Evolutionary conservation across 495 filamentous ascomycete genomes (phyloP).

Genomic region (Lindgomyces ingoldianus): DNA sequence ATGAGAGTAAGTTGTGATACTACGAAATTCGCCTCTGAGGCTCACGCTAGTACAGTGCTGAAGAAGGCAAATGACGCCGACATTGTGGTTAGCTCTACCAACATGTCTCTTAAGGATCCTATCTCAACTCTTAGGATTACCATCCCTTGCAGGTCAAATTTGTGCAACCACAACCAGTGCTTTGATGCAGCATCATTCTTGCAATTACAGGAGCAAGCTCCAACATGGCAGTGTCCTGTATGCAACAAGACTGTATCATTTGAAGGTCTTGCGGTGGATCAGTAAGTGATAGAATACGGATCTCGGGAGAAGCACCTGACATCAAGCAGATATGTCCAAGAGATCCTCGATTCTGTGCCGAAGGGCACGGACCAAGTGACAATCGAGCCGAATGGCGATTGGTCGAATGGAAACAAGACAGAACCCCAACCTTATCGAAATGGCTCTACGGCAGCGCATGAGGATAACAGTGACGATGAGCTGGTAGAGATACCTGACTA

Average conservation of each 20-base stretch:
- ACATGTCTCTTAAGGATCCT: constrained; percentile 90
- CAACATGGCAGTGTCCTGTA: constrained; percentile 90
- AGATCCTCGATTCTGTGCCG: constrained; percentile 74
- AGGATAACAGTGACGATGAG: constrained; percentile 30
- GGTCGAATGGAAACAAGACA: constrained; percentile 52
- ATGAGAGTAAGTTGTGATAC: constrained; percentile 67
- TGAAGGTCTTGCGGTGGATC: constrained; percentile 79
- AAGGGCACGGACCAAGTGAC: constrained; percentile 76
- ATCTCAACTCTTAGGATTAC: constrained; percentile 80
- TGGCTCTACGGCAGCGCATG: constrained; percentile 15
- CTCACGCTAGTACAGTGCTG: constrained; percentile 58
- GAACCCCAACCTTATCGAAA: constrained; percentile 28
- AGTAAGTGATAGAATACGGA: constrained; percentile 55
- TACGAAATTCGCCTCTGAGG: background rate
- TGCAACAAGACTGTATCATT: constrained; percentile 84
- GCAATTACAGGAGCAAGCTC: constrained; percentile 91
- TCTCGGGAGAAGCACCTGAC: background rate
- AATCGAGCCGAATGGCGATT: constrained; percentile 83
- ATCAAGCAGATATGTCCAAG: constrained; percentile 74
- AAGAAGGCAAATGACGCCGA: constrained; percentile 83
- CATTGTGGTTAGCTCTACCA: constrained; percentile 79
- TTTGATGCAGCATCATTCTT: constrained; percentile 95
- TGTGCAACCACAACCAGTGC: constrained; percentile 89
- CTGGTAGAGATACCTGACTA: constrained; percentile 34
- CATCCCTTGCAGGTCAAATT: constrained; percentile 72